Evolutionary conservation across 495 filamentous ascomycete genomes (phyloP), one percentile per base, ranked within the genome.

Genomic region (Aspergillus panamensis): DNA sequence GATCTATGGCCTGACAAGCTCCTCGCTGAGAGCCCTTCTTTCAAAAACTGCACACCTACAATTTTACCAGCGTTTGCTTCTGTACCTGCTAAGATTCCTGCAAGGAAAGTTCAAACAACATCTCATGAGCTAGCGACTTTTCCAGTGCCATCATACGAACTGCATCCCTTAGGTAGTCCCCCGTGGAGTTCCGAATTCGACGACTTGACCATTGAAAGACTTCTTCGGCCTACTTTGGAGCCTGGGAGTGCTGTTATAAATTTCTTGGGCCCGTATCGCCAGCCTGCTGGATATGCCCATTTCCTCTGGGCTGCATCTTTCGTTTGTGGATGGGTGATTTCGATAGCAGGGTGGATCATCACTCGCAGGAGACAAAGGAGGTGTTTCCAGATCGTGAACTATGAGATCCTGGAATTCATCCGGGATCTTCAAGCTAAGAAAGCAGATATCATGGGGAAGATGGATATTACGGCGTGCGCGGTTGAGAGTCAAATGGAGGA

Each of bases 401-500:
- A 31, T 19, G 40, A 30, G 52, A 29, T 55, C 16, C 40, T 43
- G n/a, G 42, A 47, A 12, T 31, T 45, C 21, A 29, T 44, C 14
- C 14, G 39, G 21, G 39, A 55, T 8, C 10, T 55, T 19, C 19
- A 44, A 10, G 25, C 39, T 12, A 32, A 33, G 29, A 45, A n/a
- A 32, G 37, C 39, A 10, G 21, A 20, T 12, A 7, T 52, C 12
- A 52, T 35, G 49, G 32, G 3, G 30, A 52, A 52, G 17, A 52
- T 52, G 14, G 49, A 52, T 12, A 39, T 37, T 35, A 30, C 31
- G 4, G 32, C 32, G 2, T 52, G 31, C n/a, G 29, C 32, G 4
- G 13, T 52, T 20, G 49, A 52, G 20, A 6, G 25, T 13, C 30
- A 52, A 52, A 52, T 52, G 5, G 30, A 52, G 37, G 49, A 52